phyloP scores from a whole-genome alignment of 805 yeast genomes.

The Ogataea pini region DNA sequence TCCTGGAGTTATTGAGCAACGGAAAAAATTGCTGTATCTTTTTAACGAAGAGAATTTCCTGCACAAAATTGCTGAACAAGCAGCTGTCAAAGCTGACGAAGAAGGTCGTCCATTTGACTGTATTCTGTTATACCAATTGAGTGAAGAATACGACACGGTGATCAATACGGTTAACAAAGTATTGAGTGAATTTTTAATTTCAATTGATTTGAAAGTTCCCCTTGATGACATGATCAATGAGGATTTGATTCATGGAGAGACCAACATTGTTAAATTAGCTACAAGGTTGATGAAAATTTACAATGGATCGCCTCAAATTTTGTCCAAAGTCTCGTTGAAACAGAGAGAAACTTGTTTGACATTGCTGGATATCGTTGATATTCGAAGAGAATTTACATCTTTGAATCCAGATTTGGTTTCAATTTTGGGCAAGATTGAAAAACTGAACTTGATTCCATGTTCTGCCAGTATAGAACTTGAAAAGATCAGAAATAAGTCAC shows the following conservation, averaged over 20 bases:
- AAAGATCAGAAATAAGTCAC: conserved; percentile 62
- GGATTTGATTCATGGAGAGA: conserved; percentile 39
- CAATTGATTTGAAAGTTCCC: conserved; percentile 50
- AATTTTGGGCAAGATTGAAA: conserved; percentile 49
- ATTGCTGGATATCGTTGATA: conserved; percentile 65
- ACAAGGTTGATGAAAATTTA: conserved; percentile 46
- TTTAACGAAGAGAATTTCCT: conserved; percentile 60
- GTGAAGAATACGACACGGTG: conserved; percentile 85
- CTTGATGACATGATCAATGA: conserved; percentile 23
- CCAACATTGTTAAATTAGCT: conserved; percentile 49
- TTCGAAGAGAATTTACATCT: conserved; percentile 55
- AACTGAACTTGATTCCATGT: conserved; percentile 68
- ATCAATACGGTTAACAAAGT: conserved; percentile 70
- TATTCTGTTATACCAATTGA: conserved; percentile 77
- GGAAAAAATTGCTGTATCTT: conserved; percentile 64
- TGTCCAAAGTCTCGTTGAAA: conserved; percentile 52
- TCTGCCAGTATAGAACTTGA: conserved; percentile 48
- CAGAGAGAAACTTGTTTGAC: conserved; percentile 66
- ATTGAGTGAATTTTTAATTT: conserved; percentile 73
- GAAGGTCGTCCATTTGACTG: conserved; percentile 90
- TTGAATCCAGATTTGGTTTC: conserved; percentile 55
- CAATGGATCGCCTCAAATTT: conserved; percentile 58
- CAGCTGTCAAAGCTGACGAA: conserved; percentile 85
- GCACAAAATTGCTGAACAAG: conserved; percentile 73
- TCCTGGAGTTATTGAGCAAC: conserved; percentile 82